These are phyloP conservation scores for Jimgerdemannia flammicorona DNA, from an alignment of 192 early-diverging fungal genomes.

Conservation along the genomic window DNA sequence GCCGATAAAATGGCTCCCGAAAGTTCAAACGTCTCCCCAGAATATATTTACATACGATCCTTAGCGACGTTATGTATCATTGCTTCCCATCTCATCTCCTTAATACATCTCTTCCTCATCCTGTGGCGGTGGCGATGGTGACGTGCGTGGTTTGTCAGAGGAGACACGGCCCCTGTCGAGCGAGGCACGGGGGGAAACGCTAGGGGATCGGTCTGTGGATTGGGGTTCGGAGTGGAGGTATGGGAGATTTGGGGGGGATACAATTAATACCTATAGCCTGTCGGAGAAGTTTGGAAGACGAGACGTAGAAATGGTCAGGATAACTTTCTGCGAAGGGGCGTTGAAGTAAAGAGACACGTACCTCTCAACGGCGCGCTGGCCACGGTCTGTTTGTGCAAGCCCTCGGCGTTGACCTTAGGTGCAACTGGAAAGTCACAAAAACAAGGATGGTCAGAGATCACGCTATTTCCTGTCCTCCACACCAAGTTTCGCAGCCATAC, in stretches of 20 bases:
- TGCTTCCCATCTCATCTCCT: background rate
- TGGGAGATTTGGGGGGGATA: too few species aligned
- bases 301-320: too few species aligned
- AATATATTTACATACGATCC: background rate
- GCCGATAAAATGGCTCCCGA: too few species aligned
- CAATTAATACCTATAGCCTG: too few species aligned
- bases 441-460: background rate
- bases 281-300: too few species aligned
- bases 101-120: background rate
- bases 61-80: too few species aligned
- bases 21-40: too few species aligned
- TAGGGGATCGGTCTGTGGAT: background rate
- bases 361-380: constrained; percentile 3
- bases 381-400: background rate
- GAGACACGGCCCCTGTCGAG: background rate
- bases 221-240: background rate
- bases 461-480: background rate
- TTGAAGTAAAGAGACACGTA: background rate
- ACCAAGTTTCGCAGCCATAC: background rate
- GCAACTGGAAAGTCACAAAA: background rate
- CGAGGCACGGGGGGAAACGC: background rate
- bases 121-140: background rate
- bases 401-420: background rate
- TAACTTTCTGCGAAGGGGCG: too few species aligned
- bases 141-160: background rate